Base-by-base conservation (phyloP, 257 asterid species). In the Jacaranda copaia region DNA sequence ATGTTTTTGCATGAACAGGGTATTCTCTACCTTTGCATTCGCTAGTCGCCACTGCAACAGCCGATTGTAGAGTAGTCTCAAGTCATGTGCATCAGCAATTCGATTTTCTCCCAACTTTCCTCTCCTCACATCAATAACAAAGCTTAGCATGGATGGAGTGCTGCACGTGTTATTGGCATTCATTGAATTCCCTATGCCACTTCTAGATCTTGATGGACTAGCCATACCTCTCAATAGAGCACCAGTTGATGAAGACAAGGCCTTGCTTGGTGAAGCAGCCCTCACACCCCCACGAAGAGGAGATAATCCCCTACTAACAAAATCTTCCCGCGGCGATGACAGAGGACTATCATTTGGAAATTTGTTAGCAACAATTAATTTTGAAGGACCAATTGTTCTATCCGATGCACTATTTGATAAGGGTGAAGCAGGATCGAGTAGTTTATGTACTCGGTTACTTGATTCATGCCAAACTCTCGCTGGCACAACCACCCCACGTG, bases 31-130 rank as follows among this genome's bases (percentile, higher is more conserved):
- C 77, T 81, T 86, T 18, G 97, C 98, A 88, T 91, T 94, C 32
- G 70, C 87, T 56, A 86, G 83, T 63, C 95, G 89, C 98, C 97
- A 94, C 81, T 94, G 99, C 89, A 91, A 74, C 70, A 84, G 89
- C 63, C 93, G 86, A 77, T 91, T 92, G 80, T 89, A 84, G 18
- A 89, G 76, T 72, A 91, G 76, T 79, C 91, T 87, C 86, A 94
- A 83, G 45, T 87, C 93, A 80, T 91, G 98, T 3, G 97, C 98
- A 83, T 87, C 92, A 81, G 74, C 85, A 62, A 87, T 77, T 76
- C 84, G 82, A 68, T 73, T 87, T 84, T 92, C 95, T 66, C 95
- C 96, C 48, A 80, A 81, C 82, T 86, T 92, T 49, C 88, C 96
- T 80, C 91, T 92, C 87, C 91, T 86, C 73, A 83, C 82, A 81